Evolutionary conservation across 805 yeast species (phyloP).

Genomic region (Debaryomyces castellii): DNA sequence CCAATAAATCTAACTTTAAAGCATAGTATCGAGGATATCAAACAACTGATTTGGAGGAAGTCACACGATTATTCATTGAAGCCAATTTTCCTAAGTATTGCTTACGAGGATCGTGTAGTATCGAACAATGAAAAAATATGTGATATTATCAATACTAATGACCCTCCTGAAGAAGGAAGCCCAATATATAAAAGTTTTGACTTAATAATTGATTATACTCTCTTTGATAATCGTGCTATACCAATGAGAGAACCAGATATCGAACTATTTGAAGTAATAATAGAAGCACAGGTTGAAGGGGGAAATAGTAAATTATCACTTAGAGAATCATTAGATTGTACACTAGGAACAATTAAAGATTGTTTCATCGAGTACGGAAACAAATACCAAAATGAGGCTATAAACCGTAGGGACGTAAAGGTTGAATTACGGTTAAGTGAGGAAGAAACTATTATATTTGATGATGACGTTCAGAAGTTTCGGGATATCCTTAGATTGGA

Average conservation of each 20-base stretch:
- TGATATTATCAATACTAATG: constrained; percentile 9
- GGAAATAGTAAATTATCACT: constrained; percentile 8
- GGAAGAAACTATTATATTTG: neutral
- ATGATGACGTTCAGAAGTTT: constrained; percentile 9
- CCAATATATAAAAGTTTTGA: constrained; percentile 5
- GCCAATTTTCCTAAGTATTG: constrained; percentile 24
- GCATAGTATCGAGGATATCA: constrained; percentile 23
- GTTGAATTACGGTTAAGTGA: constrained; percentile 10
- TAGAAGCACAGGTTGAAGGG: neutral
- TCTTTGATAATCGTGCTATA: constrained; percentile 15
- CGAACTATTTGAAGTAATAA: constrained; percentile 21
- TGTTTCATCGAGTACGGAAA: constrained; percentile 14
- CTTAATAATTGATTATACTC: constrained; percentile 23
- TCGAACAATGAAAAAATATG: constrained; percentile 12
- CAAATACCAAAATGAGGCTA: constrained; percentile 6
- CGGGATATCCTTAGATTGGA: constrained; percentile 19
- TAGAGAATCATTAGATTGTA: constrained; percentile 20
- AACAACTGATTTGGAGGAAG: constrained; percentile 27
- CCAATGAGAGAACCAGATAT: constrained; percentile 25
- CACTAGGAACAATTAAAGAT: constrained; percentile 17
- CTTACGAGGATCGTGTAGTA: constrained; percentile 9
- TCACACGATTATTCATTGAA: constrained; percentile 21
- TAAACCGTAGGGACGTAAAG: constrained; percentile 11
- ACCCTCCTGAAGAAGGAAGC: constrained; percentile 1
- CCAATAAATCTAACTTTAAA: constrained; percentile 21